These are phyloP conservation scores for Pachyrhizus erosus DNA, from an alignment of 306 rosid species.

Conservation along the genomic window DNA sequence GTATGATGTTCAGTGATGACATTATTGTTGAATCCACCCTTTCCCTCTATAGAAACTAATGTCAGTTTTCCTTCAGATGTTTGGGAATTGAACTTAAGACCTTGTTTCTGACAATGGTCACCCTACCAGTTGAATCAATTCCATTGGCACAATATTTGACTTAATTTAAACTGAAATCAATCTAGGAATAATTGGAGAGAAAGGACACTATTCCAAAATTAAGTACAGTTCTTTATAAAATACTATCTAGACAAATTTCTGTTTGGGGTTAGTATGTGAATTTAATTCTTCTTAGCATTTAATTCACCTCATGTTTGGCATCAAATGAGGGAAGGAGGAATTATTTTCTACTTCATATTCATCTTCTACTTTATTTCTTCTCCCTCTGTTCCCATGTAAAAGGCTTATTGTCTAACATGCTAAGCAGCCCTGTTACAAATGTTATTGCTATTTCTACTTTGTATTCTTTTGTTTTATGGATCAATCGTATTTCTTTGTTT, in stretches of 20 bases:
- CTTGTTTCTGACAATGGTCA: not conserved
- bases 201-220: not conserved
- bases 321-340: not conserved
- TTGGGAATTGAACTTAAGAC: not conserved
- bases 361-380: not conserved
- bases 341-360: not conserved
- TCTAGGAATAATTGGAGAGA: not conserved
- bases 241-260: not conserved
- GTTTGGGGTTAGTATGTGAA: not conserved
- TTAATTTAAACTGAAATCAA: not conserved
- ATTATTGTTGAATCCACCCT: not conserved
- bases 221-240: not conserved
- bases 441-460: not conserved
- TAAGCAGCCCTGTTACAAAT: not conserved
- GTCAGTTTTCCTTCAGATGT: not conserved
- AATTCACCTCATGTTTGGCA: not conserved
- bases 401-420: not conserved
- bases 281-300: not conserved
- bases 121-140: not conserved
- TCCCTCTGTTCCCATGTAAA: not conserved
- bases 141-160: conserved; percentile 6
- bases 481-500: conserved; percentile 10
- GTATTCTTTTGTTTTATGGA: not conserved
- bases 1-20: not conserved
- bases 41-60: not conserved